phyloP scores from a whole-genome alignment of 441 rosid species.

The Pelargonium exstipulatum region DNA sequence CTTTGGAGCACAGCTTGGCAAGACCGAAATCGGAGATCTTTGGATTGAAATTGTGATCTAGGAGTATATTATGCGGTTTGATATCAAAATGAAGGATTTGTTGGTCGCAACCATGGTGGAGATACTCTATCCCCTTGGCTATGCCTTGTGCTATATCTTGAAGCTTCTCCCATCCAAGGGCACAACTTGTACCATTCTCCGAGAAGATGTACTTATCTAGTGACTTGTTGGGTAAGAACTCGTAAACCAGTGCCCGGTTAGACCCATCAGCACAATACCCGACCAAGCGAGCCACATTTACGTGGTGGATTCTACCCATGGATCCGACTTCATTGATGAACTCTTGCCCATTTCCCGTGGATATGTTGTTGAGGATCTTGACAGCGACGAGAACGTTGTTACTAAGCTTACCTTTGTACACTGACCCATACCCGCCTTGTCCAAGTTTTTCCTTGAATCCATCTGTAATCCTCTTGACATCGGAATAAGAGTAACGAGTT shows the following conservation, averaged over 20 bases:
- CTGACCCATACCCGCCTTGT: constrained; percentile 19
- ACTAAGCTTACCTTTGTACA: constrained; percentile 13
- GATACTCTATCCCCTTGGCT: constrained; percentile 19
- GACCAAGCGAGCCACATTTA: constrained; percentile 11
- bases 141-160: constrained; percentile 10
- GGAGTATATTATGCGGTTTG: not conserved
- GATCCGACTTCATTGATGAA: constrained; percentile 20
- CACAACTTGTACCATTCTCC: not conserved
- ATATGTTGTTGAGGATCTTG: constrained; percentile 8
- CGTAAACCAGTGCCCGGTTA: constrained; percentile 8
- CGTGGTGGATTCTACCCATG: constrained; percentile 15
- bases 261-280: constrained; percentile 14
- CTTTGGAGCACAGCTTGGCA: no score
- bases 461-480: constrained; percentile 17
- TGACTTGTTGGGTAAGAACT: constrained; percentile 9
- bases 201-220: constrained; percentile 17
- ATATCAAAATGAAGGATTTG: constrained; percentile 12
- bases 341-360: constrained; percentile 15
- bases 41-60: no score
- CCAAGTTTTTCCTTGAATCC: constrained; percentile 13
- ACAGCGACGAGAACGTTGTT: constrained; percentile 3
- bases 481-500: constrained; percentile 3
- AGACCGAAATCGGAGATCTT: no score
- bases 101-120: constrained; percentile 14
- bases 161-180: constrained; percentile 6